These are phyloP conservation scores for Stenocarpella maydis DNA, from an alignment of 2,329 filamentous ascomycete genomes.

Conservation along the genomic window DNA sequence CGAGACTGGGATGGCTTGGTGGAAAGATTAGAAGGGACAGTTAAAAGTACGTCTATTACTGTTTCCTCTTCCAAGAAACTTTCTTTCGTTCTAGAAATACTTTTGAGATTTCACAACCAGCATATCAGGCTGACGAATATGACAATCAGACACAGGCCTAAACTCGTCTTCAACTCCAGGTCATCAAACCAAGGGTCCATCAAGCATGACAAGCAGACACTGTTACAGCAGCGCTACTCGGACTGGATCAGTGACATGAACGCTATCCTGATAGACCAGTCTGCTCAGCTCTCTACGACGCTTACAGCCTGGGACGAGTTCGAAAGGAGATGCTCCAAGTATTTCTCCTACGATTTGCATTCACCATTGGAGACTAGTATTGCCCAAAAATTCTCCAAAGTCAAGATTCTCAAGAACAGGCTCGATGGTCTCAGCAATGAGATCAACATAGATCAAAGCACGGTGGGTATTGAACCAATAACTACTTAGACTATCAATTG, in stretches of 20 bases:
- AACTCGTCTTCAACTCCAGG: neutral
- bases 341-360: neutral
- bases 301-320: slow-evolving; percentile 10
- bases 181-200: rapidly evolving
- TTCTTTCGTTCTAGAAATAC: too few species aligned
- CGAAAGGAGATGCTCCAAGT: neutral
- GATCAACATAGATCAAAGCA: neutral
- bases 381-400: neutral
- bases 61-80: too few species aligned
- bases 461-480: neutral
- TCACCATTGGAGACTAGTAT: neutral
- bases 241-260: slow-evolving; percentile 4
- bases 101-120: too few species aligned
- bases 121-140: neutral
- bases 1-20: neutral
- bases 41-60: too few species aligned
- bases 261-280: neutral
- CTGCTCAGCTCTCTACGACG: neutral
- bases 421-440: neutral
- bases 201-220: neutral
- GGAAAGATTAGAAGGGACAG: neutral
- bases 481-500: neutral
- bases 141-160: neutral
- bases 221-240: slow-evolving; percentile 6
- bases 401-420: neutral